Evolutionary conservation across 1,284 basidiomycete species (phyloP).

Genomic region (Leccinum cinnamomeum): DNA sequence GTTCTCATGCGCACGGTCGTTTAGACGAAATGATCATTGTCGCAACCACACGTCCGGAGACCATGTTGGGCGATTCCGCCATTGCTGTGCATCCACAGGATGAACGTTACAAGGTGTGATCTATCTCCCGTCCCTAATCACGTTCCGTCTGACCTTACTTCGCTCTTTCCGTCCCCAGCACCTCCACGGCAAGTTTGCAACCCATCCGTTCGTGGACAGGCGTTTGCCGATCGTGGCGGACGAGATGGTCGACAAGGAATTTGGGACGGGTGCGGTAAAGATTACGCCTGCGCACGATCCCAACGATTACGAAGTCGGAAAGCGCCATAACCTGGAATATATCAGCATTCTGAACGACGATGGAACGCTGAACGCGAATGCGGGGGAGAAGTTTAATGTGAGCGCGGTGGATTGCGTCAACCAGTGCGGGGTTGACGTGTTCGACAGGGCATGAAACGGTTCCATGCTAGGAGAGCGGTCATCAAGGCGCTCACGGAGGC

Average conservation of each 20-base stretch:
- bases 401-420: conserved; percentile 13
- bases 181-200: conserved; percentile 90
- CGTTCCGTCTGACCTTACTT: not conserved
- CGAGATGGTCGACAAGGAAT: conserved; percentile 90
- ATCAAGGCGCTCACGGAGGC: conserved; percentile 84
- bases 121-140: not conserved
- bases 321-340: conserved; percentile 88
- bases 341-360: conserved; percentile 98
- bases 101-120: conserved; percentile 71
- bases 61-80: conserved; percentile 98
- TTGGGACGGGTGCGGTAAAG: conserved; percentile 99
- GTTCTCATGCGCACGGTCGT: not conserved
- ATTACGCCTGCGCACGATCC: conserved; percentile 99
- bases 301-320: conserved; percentile 96
- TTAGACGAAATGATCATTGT: conserved; percentile 90
- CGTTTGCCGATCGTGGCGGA: conserved; percentile 91
- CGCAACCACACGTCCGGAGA: conserved; percentile 98
- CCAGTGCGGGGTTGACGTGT: not conserved
- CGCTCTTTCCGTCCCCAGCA: conserved; percentile 49
- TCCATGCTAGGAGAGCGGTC: conserved; percentile 88
- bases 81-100: conserved; percentile 97
- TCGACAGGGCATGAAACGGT: conserved; percentile 88
- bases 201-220: conserved; percentile 90
- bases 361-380: conserved; percentile 93
- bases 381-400: conserved; percentile 77